These are phyloP conservation scores for Trichophyton mentagrophytes DNA, from an alignment of 2,329 filamentous ascomycete species.

Conservation along the genomic window DNA sequence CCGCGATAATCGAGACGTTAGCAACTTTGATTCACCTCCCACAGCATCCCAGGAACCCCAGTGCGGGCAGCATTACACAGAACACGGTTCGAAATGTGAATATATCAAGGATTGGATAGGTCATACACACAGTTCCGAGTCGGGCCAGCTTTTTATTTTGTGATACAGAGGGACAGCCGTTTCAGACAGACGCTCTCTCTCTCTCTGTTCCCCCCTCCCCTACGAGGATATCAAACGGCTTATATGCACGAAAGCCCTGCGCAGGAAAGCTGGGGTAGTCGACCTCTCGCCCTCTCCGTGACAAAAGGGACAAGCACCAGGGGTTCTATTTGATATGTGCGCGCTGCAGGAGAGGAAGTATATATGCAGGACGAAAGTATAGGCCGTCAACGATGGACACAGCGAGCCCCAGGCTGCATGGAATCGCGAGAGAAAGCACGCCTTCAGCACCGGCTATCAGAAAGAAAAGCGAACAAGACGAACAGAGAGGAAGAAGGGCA, in stretches of 20 bases:
- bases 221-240: neutral
- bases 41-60: neutral
- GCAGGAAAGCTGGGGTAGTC: neutral
- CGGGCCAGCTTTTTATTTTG: neutral
- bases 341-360: neutral
- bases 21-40: neutral
- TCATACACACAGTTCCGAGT: conserved; percentile 4
- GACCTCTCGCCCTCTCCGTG: neutral
- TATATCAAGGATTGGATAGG: neutral
- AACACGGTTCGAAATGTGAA: neutral
- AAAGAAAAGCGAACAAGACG: neutral
- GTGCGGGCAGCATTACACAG: neutral
- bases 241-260: neutral
- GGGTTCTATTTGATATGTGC: neutral
- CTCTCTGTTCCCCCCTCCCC: neutral
- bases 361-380: neutral
- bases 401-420: conserved; percentile 13
- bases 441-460: conserved; percentile 11
- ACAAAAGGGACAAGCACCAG: neutral
- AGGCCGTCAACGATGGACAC: conserved; percentile 6
- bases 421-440: conserved; percentile 8
- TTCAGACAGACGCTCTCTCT: neutral
- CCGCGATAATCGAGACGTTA: neutral
- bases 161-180: neutral
- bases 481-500: neutral